These are phyloP conservation scores for Asterionellopsis glacialis DNA, from an alignment of 108 stramenopile species.

Conservation along the genomic window DNA sequence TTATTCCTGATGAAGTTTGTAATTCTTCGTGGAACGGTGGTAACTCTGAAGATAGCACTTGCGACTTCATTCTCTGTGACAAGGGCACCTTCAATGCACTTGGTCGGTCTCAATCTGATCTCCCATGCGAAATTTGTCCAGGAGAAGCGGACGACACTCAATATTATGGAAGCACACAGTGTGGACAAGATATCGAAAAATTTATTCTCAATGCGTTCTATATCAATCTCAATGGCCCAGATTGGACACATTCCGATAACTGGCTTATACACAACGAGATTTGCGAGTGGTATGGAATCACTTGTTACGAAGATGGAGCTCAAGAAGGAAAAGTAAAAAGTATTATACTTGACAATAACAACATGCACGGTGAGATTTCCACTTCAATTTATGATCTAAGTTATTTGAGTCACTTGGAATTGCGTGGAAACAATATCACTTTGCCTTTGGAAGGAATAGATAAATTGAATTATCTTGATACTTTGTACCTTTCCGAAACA, in stretches of 20 bases:
- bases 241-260: conserved; percentile 28
- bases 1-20: conserved; percentile 45
- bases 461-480: conserved; percentile 59
- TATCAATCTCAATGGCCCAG: conserved; percentile 36
- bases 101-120: conserved; percentile 30
- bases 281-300: conserved; percentile 41
- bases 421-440: conserved; percentile 49
- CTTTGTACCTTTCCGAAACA: conserved; percentile 58
- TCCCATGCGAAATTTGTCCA: conserved; percentile 32
- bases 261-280: conserved; percentile 23
- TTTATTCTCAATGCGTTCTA: conserved; percentile 55
- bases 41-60: conserved; percentile 23
- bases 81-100: conserved; percentile 45
- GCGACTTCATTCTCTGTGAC: conserved; percentile 70
- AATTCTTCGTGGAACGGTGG: conserved; percentile 48
- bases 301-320: conserved; percentile 26
- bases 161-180: conserved; percentile 23
- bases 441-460: conserved; percentile 54
- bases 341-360: conserved; percentile 56
- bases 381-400: conserved; percentile 21
- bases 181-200: conserved; percentile 15
- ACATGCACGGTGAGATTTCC: conserved; percentile 47
- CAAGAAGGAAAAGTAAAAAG: conserved; percentile 33
- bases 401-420: conserved; percentile 27
- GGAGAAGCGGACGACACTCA: conserved; percentile 34